Evolutionary conservation across 192 early-diverging fungal genomes (phyloP).

Genomic region (Pilaira anomala): DNA sequence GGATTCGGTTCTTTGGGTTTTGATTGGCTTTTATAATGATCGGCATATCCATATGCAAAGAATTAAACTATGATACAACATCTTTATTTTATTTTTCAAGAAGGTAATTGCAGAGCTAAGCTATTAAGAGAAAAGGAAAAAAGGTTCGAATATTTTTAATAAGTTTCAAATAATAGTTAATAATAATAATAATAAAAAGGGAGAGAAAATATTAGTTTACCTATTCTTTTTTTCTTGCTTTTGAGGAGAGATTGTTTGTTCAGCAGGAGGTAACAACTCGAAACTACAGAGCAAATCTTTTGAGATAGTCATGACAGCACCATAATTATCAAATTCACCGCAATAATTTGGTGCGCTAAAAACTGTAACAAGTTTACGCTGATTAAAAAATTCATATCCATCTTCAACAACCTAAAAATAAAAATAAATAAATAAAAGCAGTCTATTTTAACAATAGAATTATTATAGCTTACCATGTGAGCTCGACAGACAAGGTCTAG

Average conservation of each 20-base stretch:
- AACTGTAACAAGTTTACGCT: slow-evolving; percentile 75
- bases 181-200: no score
- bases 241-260: slow-evolving; percentile 3
- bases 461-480: slow-evolving; percentile 70
- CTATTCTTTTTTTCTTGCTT: slow-evolving; percentile 4
- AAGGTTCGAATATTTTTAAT: not conserved
- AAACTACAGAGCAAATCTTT: slow-evolving; percentile 80
- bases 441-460: not conserved
- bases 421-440: not conserved
- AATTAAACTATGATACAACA: not conserved
- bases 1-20: not conserved
- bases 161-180: no score
- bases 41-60: not conserved
- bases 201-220: not conserved
- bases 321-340: slow-evolving; percentile 40
- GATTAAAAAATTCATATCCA: slow-evolving; percentile 98
- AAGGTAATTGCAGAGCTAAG: not conserved
- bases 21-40: slow-evolving; percentile 1
- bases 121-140: not conserved
- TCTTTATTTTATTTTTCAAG: not conserved
- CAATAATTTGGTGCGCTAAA: slow-evolving; percentile 84
- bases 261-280: slow-evolving; percentile 49
- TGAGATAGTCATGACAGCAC: slow-evolving; percentile 60
- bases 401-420: slow-evolving; percentile 69
- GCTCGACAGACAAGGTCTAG: slow-evolving; percentile 96